Conservation (phyloP, 352 stramenopile genomes). For the Globisporangium nodosum region DNA sequence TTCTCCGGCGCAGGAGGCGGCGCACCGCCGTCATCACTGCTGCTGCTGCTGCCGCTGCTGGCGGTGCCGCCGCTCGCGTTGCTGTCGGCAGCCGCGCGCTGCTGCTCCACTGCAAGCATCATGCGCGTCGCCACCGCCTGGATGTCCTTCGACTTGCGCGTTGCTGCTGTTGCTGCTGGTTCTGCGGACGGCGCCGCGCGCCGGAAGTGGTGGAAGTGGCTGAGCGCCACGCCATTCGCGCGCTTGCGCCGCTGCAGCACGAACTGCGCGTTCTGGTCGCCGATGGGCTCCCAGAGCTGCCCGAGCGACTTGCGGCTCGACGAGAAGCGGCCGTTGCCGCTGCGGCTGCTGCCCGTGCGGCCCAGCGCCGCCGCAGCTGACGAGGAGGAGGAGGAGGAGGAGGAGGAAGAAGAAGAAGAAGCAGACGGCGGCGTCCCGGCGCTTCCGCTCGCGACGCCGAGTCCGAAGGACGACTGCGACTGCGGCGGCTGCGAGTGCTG, state of each 20-base stretch:
- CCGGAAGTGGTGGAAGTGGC: conserved; percentile 54
- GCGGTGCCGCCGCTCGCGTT: neutral
- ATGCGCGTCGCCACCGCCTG: conserved; percentile 49
- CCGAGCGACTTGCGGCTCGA: conserved; percentile 38
- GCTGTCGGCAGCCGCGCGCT: conserved; percentile 5
- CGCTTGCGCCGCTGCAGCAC: conserved; percentile 34
- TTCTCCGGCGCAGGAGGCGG: neutral
- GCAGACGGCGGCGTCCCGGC: neutral
- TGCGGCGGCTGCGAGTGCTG: conserved; percentile 15
- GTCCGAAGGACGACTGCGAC: conserved; percentile 33
- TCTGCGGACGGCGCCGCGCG: neutral
- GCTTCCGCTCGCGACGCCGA: conserved; percentile 11
- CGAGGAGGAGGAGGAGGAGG: neutral
- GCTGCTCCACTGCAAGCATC: conserved; percentile 40
- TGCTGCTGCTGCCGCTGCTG: neutral
- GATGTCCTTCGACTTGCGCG: conserved; percentile 22
- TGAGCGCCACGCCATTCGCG: conserved; percentile 49
- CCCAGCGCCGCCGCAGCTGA: neutral
- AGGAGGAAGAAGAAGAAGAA: too few species aligned
- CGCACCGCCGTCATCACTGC: neutral
- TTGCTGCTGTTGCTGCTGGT: neutral
- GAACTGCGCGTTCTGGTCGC: conserved; percentile 70
- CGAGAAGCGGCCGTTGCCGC: conserved; percentile 4
- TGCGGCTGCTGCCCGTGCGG: conserved; percentile 4
- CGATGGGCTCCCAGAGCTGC: conserved; percentile 67